Percentiles rank a stretch among this genome's conserved stretches.
Evolutionary conservation across 257 asterid species (phyloP).

Genomic region (Agastache rugosa): DNA sequence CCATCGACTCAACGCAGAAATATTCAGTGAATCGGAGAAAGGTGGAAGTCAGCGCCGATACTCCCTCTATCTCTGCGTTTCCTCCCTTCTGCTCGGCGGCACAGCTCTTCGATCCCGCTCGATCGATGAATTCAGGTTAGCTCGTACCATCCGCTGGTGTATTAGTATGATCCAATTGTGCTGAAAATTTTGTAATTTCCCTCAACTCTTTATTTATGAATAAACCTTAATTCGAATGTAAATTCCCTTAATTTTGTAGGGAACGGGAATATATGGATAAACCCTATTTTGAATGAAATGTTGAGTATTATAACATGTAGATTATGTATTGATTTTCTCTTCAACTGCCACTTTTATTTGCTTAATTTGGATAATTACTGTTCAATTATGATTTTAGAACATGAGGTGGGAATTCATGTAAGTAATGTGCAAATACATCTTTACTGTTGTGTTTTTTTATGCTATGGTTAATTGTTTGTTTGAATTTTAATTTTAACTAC

Average conservation of each 20-base stretch:
- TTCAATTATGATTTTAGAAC: too few relatives aligned
- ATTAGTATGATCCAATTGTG: slow-evolving; percentile 37
- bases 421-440: slow-evolving; percentile 6
- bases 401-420: slow-evolving; percentile 21
- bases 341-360: too few relatives aligned
- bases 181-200: slow-evolving; percentile 17
- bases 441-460: background rate
- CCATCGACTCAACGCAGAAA: background rate
- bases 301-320: slow-evolving; percentile 37
- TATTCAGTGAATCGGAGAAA: slow-evolving; percentile 31
- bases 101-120: slow-evolving; percentile 47
- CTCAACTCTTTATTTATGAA: slow-evolving; percentile 13
- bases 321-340: too few relatives aligned
- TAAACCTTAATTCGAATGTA: slow-evolving; percentile 28
- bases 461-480: slow-evolving; percentile 1
- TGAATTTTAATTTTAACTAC: background rate
- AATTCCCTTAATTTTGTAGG: too few relatives aligned
- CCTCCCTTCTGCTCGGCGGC: slow-evolving; percentile 15
- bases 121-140: slow-evolving; percentile 61
- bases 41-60: slow-evolving; percentile 24
- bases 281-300: slow-evolving; percentile 49
- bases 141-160: slow-evolving; percentile 15
- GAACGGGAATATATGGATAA: too few relatives aligned
- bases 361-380: too few relatives aligned
- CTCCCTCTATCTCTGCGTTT: slow-evolving; percentile 35